Evolutionary conservation across 768 basidiomycete species (phyloP).

Genomic region (Mycena pura): DNA sequence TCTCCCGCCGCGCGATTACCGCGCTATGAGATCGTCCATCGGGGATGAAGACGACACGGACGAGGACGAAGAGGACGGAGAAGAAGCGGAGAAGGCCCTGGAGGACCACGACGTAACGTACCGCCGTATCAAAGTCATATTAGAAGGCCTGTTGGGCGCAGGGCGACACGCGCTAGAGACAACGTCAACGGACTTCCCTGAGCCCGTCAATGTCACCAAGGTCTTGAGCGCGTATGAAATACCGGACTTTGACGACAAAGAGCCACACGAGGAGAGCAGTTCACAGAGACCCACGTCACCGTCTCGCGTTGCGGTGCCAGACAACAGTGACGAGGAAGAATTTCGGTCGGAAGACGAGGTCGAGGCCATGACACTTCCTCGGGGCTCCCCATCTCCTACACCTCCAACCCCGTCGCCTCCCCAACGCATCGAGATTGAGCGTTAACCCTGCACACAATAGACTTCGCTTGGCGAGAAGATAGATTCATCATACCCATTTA

Average conservation of each 20-base stretch:
- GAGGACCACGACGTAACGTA: constrained; percentile 62
- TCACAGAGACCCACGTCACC: constrained; percentile 27
- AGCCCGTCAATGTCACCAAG: constrained; percentile 57
- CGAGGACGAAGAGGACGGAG: constrained; percentile 54
- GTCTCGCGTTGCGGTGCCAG: constrained; percentile 28
- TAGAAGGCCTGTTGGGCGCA: constrained; percentile 66
- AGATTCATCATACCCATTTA: constrained; percentile 20
- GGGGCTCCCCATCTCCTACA: constrained; percentile 30
- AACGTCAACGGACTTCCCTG: constrained; percentile 57
- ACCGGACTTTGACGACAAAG: constrained; percentile 38
- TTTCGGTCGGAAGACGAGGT: constrained; percentile 49
- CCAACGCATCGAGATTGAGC: constrained; percentile 45
- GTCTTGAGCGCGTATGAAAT: constrained; percentile 80
- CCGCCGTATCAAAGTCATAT: constrained; percentile 63
- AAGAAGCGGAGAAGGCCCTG: constrained; percentile 38
- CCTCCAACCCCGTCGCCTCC: constrained; percentile 39
- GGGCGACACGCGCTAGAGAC: constrained; percentile 69
- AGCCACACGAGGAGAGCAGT: constrained; percentile 21
- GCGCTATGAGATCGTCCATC: constrained; percentile 59
- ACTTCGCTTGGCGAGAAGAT: constrained; percentile 4
- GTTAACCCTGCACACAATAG: neutral
- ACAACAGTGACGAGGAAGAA: constrained; percentile 13
- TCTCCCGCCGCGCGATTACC: constrained; percentile 70
- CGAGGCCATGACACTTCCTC: constrained; percentile 43
- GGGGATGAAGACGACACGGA: constrained; percentile 50